A percentile compares a stretch with the other conserved stretches of the same genome.
These are phyloP conservation scores for Verticillium nubilum DNA, from an alignment of 2,329 filamentous ascomycete genomes.

Conservation along the genomic window DNA sequence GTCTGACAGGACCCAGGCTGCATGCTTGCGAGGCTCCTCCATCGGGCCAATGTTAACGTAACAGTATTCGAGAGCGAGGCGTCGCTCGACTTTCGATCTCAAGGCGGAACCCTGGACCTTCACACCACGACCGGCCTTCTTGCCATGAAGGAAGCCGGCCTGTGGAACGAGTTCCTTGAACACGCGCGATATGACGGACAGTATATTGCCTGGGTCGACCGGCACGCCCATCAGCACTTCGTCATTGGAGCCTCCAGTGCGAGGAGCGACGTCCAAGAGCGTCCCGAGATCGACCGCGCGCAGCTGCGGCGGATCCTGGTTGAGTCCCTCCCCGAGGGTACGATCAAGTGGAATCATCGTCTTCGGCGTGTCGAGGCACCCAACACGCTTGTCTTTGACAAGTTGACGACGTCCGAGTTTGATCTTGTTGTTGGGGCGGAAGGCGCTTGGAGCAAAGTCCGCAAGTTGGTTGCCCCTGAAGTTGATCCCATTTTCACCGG, in stretches of 20 bases:
- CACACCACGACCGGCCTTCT: conserved; percentile 44
- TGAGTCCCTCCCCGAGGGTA: conserved; percentile 36
- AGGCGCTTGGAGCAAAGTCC: conserved; percentile 31
- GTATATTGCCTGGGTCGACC: conserved; percentile 39
- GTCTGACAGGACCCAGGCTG: conserved; percentile 23
- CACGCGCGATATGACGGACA: conserved; percentile 48
- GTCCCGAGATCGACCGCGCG: conserved; percentile 49
- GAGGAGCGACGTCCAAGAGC: conserved; percentile 24
- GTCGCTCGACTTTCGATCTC: conserved; percentile 35
- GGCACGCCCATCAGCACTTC: conserved; percentile 27
- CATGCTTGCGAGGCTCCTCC: conserved; percentile 46
- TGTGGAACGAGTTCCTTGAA: conserved; percentile 44
- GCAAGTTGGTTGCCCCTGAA: conserved; percentile 25
- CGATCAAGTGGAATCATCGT: conserved; percentile 39
- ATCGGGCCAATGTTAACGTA: conserved; percentile 36
- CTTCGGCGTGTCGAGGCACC: conserved; percentile 31
- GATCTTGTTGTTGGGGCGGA: conserved; percentile 31
- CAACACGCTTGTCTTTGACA: conserved; percentile 30
- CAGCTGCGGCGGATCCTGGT: conserved; percentile 37
- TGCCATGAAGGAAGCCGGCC: conserved; percentile 42
- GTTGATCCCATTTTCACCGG: conserved; percentile 39
- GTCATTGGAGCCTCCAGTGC: conserved; percentile 17
- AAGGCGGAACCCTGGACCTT: conserved; percentile 50
- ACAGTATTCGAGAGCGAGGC: conserved; percentile 45
- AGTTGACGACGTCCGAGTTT: conserved; percentile 28